Evolutionary conservation across 2,329 filamentous ascomycete species (phyloP).

Genomic region (Raffaelea arxii): DNA sequence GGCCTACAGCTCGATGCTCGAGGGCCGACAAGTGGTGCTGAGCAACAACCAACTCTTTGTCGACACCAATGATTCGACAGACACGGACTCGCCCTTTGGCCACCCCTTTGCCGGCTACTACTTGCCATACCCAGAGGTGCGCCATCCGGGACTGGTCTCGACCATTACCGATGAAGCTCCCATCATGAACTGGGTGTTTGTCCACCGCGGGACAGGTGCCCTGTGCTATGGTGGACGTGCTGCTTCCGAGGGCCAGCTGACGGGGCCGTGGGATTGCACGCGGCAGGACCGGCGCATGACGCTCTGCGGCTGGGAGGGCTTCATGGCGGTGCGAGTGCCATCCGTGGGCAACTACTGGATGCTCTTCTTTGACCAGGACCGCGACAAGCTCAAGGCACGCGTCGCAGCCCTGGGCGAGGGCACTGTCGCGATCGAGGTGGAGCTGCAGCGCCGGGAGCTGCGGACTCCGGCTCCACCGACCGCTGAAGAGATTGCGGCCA

Average conservation of each 20-base stretch:
- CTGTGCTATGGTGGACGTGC: slow-evolving; percentile 35
- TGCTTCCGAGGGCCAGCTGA: slow-evolving; percentile 31
- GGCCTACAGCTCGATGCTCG: slow-evolving; percentile 29
- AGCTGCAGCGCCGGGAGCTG: slow-evolving; percentile 42
- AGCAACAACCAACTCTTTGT: slow-evolving; percentile 35
- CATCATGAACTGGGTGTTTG: slow-evolving; percentile 40
- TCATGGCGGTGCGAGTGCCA: slow-evolving; percentile 28
- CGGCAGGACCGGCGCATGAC: slow-evolving; percentile 40
- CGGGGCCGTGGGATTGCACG: slow-evolving; percentile 41
- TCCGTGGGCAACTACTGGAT: slow-evolving; percentile 35
- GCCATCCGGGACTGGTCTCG: slow-evolving; percentile 34
- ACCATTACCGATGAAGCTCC: slow-evolving; percentile 39
- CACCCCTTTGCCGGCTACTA: slow-evolving; percentile 49
- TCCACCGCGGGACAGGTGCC: slow-evolving; percentile 34
- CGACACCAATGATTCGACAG: slow-evolving; percentile 29
- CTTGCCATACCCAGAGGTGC: slow-evolving; percentile 45
- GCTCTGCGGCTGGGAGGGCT: slow-evolving; percentile 39
- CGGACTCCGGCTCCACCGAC: slow-evolving; percentile 5
- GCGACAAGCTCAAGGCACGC: slow-evolving; percentile 32
- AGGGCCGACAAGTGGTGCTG: slow-evolving; percentile 34
- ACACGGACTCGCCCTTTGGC: slow-evolving; percentile 22
- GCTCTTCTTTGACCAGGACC: slow-evolving; percentile 37
- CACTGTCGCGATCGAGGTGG: slow-evolving; percentile 43
- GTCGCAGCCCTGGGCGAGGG: slow-evolving; percentile 26
- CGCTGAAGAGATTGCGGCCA: slow-evolving; percentile 1